Conservation (phyloP, 192 early-diverging fungal genomes). For the Gonapodya prolifera region DNA sequence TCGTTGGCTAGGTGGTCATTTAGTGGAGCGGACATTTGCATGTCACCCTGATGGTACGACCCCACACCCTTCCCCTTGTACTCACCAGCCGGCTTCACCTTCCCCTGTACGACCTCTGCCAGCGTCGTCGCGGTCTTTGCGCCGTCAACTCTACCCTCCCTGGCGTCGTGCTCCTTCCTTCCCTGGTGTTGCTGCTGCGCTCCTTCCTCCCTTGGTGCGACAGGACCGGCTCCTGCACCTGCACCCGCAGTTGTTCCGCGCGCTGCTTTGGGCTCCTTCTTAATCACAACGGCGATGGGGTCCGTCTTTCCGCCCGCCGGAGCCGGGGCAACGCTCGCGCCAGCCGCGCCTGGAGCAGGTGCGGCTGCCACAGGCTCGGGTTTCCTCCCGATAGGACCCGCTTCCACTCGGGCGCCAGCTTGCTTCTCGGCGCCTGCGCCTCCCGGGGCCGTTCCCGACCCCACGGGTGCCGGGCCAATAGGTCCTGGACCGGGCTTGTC, state of each 20-base stretch:
- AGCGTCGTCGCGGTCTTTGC: neutral
- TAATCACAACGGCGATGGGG: neutral
- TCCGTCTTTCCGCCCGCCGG: neutral
- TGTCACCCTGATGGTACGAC: too few relatives aligned
- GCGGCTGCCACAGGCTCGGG: neutral
- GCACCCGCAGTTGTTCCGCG: neutral
- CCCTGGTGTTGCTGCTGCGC: neutral
- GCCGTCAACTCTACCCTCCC: neutral
- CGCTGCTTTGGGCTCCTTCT: neutral
- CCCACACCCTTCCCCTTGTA: too few relatives aligned
- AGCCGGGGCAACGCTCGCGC: neutral
- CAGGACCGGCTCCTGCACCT: neutral
- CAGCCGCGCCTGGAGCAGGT: neutral
- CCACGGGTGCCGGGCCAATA: neutral
- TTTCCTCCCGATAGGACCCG: too few relatives aligned
- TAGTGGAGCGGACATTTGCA: neutral
- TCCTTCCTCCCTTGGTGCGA: neutral
- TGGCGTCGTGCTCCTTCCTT: too few relatives aligned
- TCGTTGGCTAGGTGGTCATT: constrained; percentile 5
- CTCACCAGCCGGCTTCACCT: too few relatives aligned
- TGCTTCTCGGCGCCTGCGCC: neutral
- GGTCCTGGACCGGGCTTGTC: neutral
- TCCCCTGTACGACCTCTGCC: neutral
- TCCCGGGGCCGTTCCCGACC: neutral
- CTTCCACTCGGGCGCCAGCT: too few relatives aligned